phyloP scores from a whole-genome alignment of 2,329 filamentous ascomycete species.

The Trichoderma lentiforme region DNA sequence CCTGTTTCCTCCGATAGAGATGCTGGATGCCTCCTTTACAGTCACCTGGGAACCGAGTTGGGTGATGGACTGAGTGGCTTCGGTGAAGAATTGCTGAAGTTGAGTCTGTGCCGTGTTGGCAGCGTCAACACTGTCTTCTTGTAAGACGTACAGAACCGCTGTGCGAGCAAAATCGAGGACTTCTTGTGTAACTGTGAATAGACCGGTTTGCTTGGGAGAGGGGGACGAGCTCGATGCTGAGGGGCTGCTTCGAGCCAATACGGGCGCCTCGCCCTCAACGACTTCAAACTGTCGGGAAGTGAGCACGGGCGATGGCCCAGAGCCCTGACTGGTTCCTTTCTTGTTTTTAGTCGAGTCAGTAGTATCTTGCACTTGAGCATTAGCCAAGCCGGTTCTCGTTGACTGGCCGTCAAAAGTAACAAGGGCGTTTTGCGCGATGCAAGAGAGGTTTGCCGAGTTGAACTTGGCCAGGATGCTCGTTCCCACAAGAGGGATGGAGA shows the following conservation, averaged over 20 bases:
- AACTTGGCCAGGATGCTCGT: constrained; percentile 71
- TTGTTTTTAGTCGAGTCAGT: constrained; percentile 13
- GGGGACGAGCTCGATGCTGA: neutral
- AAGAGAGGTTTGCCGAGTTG: constrained; percentile 71
- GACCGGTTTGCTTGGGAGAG: neutral
- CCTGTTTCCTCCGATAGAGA: constrained; percentile 43
- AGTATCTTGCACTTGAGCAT: constrained; percentile 27
- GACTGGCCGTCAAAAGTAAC: constrained; percentile 72
- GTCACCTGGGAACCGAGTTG: constrained; percentile 33
- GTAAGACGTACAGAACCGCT: constrained; percentile 59
- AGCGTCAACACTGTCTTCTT: constrained; percentile 48
- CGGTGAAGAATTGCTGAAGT: constrained; percentile 54
- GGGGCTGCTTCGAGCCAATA: neutral
- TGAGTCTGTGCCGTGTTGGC: constrained; percentile 53
- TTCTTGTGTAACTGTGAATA: constrained; percentile 52
- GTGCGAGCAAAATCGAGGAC: constrained; percentile 62
- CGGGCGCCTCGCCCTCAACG: neutral
- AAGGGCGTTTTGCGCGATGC: constrained; percentile 79
- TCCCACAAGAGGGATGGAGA: constrained; percentile 70
- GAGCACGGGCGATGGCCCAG: neutral
- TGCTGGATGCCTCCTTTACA: constrained; percentile 38
- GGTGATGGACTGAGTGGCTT: constrained; percentile 32
- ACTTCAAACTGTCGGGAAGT: neutral
- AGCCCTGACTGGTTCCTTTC: neutral
- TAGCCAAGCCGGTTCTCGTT: constrained; percentile 32